Evolutionary conservation across 1,284 basidiomycete genomes (phyloP).

Genomic region (Cryptococcus amylolentus): DNA sequence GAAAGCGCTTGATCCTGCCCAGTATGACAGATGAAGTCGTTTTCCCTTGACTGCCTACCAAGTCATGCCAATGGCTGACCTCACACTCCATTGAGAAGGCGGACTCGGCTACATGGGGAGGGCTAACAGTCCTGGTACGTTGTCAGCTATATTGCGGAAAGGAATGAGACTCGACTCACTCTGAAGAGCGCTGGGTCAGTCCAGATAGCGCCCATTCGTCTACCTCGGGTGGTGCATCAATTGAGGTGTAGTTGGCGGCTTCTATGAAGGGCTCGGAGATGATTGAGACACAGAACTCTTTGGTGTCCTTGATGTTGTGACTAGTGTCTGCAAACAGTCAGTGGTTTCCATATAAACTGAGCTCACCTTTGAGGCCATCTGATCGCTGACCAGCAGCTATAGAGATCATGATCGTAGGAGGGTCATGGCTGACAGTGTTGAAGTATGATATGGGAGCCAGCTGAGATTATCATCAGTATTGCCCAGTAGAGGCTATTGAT

Average conservation of each 20-base stretch:
- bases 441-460: conserved; percentile 50
- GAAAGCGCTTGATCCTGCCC: conserved; percentile 63
- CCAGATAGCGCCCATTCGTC: conserved; percentile 73
- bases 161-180: conserved; percentile 51
- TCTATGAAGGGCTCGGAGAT: conserved; percentile 71
- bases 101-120: conserved; percentile 67
- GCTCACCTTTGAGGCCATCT: conserved; percentile 33
- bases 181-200: conserved; percentile 59
- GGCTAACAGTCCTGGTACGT: conserved; percentile 53
- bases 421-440: conserved; percentile 57
- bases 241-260: conserved; percentile 65
- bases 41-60: conserved; percentile 51
- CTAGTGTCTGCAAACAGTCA: conserved; percentile 59
- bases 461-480: conserved; percentile 3
- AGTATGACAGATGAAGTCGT: conserved; percentile 60
- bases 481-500: conserved; percentile 34
- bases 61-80: conserved; percentile 60
- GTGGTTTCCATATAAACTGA: not conserved
- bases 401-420: conserved; percentile 64
- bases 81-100: conserved; percentile 70
- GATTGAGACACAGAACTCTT: conserved; percentile 71
- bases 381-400: conserved; percentile 47
- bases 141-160: not conserved
- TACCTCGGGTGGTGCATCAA: conserved; percentile 62
- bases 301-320: conserved; percentile 63